A percentile compares a stretch with the other conserved stretches of the same genome.
phyloP scores from a whole-genome alignment of 306 rosid genomes.

The Acacia melanoxylon region DNA sequence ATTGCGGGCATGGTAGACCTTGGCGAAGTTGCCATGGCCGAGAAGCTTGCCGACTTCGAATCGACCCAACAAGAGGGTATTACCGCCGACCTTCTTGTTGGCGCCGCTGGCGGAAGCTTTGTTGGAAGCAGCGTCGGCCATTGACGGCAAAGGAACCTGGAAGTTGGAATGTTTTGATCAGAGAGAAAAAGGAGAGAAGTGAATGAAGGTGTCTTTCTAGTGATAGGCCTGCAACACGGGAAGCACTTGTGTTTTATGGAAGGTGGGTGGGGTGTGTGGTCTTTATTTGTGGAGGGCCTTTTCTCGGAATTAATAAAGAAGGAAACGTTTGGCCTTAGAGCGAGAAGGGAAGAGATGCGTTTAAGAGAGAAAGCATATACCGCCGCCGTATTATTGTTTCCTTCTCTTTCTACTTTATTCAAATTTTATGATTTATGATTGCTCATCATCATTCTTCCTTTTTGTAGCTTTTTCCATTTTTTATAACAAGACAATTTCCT shows the following conservation, averaged over 20 bases:
- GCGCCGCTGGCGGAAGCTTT: not conserved
- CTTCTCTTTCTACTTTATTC: not conserved
- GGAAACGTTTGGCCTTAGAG: not conserved
- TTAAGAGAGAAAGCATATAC: conserved; percentile 41
- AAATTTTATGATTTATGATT: not conserved
- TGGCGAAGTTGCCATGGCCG: not conserved
- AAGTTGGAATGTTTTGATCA: not conserved
- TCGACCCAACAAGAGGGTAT: not conserved
- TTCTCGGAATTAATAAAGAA: not conserved
- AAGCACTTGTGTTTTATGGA: not conserved
- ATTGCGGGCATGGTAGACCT: conserved; percentile 5
- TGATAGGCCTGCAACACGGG: conserved; percentile 11
- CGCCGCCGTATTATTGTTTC: conserved; percentile 11
- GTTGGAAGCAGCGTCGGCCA: conserved; percentile 39
- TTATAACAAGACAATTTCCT: no score
- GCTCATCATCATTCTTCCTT: not conserved
- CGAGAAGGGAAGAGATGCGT: conserved; percentile 21
- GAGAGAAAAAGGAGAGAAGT: not conserved
- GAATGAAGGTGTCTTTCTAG: conserved; percentile 13
- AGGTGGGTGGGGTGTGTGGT: conserved; percentile 22
- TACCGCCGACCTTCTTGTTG: not conserved
- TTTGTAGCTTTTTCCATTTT: no score
- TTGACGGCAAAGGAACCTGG: conserved; percentile 23
- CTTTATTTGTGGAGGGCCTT: conserved; percentile 26
- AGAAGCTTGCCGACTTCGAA: not conserved